Conservation (phyloP, 1,284 basidiomycete genomes). For the Pseudozyma sp. region DNA sequence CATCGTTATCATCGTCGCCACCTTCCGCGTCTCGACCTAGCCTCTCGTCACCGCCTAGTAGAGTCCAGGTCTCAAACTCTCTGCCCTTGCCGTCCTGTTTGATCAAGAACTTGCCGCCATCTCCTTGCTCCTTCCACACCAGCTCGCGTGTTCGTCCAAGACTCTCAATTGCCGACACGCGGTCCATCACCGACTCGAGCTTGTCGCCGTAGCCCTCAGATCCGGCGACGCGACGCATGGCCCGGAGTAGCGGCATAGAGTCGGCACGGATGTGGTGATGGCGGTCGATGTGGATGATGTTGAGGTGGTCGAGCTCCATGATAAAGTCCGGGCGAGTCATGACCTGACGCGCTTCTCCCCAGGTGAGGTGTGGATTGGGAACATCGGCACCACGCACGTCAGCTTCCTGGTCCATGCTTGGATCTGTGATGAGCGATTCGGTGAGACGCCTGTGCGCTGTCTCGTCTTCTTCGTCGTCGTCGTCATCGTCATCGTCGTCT, state of each 20-base stretch:
- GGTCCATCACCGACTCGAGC: constrained; percentile 64
- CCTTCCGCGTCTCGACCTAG: constrained; percentile 53
- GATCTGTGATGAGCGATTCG: constrained; percentile 51
- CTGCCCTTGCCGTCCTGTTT: constrained; percentile 56
- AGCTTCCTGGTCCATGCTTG: constrained; percentile 46
- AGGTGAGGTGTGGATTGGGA: constrained; percentile 61
- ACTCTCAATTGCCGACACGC: constrained; percentile 61
- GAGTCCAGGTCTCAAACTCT: constrained; percentile 58
- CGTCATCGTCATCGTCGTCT: constrained; percentile 39
- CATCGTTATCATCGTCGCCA: constrained; percentile 14
- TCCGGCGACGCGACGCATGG: constrained; percentile 56
- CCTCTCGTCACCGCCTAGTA: constrained; percentile 63
- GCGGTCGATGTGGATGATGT: constrained; percentile 60
- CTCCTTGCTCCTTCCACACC: constrained; percentile 64
- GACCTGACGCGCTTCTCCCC: constrained; percentile 63
- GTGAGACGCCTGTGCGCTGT: constrained; percentile 25
- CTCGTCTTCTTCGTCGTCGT: constrained; percentile 35
- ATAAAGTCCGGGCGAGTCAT: constrained; percentile 65
- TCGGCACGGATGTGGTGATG: constrained; percentile 63
- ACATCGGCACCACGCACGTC: constrained; percentile 55
- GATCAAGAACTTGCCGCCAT: constrained; percentile 58
- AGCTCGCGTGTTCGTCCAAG: constrained; percentile 57
- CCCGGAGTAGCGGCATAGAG: constrained; percentile 61
- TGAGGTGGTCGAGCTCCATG: constrained; percentile 57
- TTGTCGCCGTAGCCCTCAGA: constrained; percentile 54